Percentiles rank a stretch among this genome's conserved stretches.
Conservation (phyloP, 2,329 filamentous ascomycete genomes). For the Stagonosporopsis rhizophila region DNA sequence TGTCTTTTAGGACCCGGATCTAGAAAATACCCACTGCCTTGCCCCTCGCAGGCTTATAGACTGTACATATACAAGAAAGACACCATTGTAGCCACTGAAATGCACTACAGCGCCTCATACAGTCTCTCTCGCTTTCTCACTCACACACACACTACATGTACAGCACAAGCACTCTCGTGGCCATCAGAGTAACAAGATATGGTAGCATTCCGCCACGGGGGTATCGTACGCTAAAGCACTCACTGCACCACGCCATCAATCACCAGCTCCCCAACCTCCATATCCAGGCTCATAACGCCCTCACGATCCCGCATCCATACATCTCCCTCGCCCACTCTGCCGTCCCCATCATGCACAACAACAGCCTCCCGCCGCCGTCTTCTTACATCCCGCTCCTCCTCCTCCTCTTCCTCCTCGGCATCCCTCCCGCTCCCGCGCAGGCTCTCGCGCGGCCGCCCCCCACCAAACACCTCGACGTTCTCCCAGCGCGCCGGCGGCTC, state of each 20-base stretch:
- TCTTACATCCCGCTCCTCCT: slow-evolving; percentile 73
- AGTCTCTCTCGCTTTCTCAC: no score
- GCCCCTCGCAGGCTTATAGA: slow-evolving; percentile 5
- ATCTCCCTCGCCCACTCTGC: slow-evolving; percentile 74
- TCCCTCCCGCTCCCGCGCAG: slow-evolving; percentile 53
- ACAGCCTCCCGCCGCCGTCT: slow-evolving; percentile 85
- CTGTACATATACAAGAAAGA: slow-evolving; percentile 11
- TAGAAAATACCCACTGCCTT: slow-evolving; percentile 17
- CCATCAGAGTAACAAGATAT: neutral
- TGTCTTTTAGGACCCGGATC: slow-evolving; percentile 2
- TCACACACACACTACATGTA: slow-evolving; percentile 11
- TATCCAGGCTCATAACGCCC: slow-evolving; percentile 17
- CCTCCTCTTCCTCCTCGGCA: slow-evolving; percentile 57
- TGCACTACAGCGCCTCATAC: neutral
- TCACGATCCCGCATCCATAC: slow-evolving; percentile 69
- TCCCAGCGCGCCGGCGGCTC: slow-evolving; percentile 11
- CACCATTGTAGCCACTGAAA: neutral
- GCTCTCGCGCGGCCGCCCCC: slow-evolving; percentile 1
- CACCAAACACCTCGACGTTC: neutral
- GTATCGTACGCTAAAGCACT: slow-evolving; percentile 8
- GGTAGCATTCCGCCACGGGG: slow-evolving; percentile 6
- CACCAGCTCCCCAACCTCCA: slow-evolving; percentile 12
- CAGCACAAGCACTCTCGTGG: neutral
- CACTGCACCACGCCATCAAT: slow-evolving; percentile 16
- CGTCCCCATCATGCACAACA: slow-evolving; percentile 86